Base-by-base conservation (phyloP, 1,284 basidiomycete genomes). In the Cutaneotrichosporon arboriforme region DNA sequence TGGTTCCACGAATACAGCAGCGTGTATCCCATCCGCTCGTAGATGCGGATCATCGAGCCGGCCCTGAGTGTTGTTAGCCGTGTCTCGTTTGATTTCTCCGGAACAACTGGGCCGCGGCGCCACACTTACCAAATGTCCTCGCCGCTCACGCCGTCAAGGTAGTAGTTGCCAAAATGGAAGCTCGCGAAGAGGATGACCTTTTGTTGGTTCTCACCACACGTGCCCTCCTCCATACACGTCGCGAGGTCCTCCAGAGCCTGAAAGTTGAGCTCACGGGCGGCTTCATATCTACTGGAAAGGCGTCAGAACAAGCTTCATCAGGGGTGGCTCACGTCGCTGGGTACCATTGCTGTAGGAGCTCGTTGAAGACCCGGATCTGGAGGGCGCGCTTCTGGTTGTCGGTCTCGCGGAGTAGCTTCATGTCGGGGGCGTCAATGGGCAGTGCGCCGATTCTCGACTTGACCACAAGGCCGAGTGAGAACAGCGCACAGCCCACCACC, bases 111-210 rank as follows among this genome's bases (percentile, higher is more conserved):
- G n/a, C n/a, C n/a, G n/a, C n/a, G n/a, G n/a, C n/a, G n/a, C n/a
- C n/a, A n/a, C n/a, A n/a, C 39, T 21, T 20, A 40, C 65, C 67
- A 68, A 26, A 68, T 62, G 49, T 68, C 61, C 51, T 68, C 67
- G 26, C 18, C 48, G 20, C 38, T 26, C 10, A 8, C 20, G 15
- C 12, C 23, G 12, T 15, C 18, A 9, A 23, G 3, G 13, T 37
- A 20, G 8, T 38, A 33, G n/a, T 34, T 52, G 43, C 57, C 56
- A 41, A 67, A 68, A 43, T 66, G 63, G 33, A 49, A 60, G 18
- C 50, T 52, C 1, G 55, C 65, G 1, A 65, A 51, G 13, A 68
- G 35, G 38, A 66, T 48, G 2, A 66, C 60, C 7, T 51, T 64
- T 39, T 56, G 34, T 46, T 68, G 61, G 10, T 55, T 56, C 21